These are phyloP conservation scores for Austroboletus eburneus DNA, from an alignment of 768 basidiomycete species.

Conservation along the genomic window DNA sequence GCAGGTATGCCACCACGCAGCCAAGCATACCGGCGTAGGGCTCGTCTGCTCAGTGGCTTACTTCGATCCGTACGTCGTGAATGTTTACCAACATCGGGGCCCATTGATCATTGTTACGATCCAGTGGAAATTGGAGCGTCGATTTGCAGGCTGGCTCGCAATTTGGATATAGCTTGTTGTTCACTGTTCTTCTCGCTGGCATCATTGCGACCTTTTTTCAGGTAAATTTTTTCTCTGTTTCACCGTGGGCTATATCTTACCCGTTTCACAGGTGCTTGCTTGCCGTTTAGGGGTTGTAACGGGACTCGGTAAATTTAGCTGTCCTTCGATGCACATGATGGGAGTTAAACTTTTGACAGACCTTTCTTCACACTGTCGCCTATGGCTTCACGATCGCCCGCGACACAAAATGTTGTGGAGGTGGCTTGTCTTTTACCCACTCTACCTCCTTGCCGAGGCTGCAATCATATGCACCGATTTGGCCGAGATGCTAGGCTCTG, in stretches of 20 bases:
- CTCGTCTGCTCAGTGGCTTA: slow-evolving; percentile 85
- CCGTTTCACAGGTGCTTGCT: slow-evolving; percentile 57
- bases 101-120: background rate
- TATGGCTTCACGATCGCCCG: slow-evolving; percentile 61
- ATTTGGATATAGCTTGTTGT: slow-evolving; percentile 83
- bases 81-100: background rate
- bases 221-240: slow-evolving; percentile 28
- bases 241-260: background rate
- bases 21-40: slow-evolving; percentile 76
- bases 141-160: slow-evolving; percentile 84
- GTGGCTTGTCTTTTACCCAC: slow-evolving; percentile 59
- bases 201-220: slow-evolving; percentile 82
- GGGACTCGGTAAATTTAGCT: slow-evolving; percentile 54
- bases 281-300: slow-evolving; percentile 80
- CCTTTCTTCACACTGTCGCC: slow-evolving; percentile 59
- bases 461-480: slow-evolving; percentile 78
- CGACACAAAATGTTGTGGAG: slow-evolving; percentile 53
- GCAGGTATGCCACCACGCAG: slow-evolving; percentile 46
- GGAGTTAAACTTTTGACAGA: slow-evolving; percentile 35
- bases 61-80: slow-evolving; percentile 68
- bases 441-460: slow-evolving; percentile 61
- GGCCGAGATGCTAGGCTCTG: slow-evolving; percentile 77
- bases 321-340: background rate
- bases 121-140: slow-evolving; percentile 84
- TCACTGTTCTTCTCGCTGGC: slow-evolving; percentile 80